These are phyloP conservation scores for Penicillium sclerotigenum DNA, from an alignment of 2,329 filamentous ascomycete genomes.

Conservation along the genomic window DNA sequence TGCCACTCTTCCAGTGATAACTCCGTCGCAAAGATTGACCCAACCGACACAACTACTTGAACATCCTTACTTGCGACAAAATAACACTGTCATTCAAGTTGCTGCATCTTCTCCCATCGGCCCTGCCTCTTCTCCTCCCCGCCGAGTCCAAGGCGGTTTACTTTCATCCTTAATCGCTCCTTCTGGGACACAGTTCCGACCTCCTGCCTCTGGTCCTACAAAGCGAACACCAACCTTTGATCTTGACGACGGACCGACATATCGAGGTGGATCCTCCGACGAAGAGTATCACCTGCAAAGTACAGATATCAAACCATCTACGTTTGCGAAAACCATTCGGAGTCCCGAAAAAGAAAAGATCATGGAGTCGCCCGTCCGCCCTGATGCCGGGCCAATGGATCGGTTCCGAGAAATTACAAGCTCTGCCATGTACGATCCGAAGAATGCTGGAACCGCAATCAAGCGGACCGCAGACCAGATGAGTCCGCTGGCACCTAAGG, in stretches of 20 bases:
- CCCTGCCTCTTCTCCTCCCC: constrained; percentile 43
- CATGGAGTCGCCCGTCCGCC: constrained; percentile 40
- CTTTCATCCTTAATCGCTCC: constrained; percentile 68
- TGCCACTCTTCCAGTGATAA: constrained; percentile 46
- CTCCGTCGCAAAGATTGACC: constrained; percentile 52
- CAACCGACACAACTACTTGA: constrained; percentile 62
- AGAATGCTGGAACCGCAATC: constrained; percentile 8
- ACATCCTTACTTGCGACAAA: constrained; percentile 35
- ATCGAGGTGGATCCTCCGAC: constrained; percentile 63
- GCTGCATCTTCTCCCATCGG: constrained; percentile 80
- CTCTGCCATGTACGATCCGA: constrained; percentile 43
- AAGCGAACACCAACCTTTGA: constrained; percentile 44
- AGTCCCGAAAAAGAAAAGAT: constrained; percentile 42
- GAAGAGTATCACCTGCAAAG: constrained; percentile 48
- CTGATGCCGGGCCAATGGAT: constrained; percentile 26
- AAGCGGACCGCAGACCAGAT: constrained; percentile 47
- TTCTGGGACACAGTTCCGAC: constrained; percentile 67
- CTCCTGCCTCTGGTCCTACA: constrained; percentile 45
- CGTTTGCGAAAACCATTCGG: constrained; percentile 49
- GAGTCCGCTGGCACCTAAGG: constrained; percentile 38
- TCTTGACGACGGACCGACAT: constrained; percentile 55
- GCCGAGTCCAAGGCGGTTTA: constrained; percentile 40
- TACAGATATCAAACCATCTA: constrained; percentile 61
- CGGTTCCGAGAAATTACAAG: constrained; percentile 46
- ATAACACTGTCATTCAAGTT: constrained; percentile 65